Evolutionary conservation across 495 filamentous ascomycete species (phyloP).

Genomic region (Aspergillus ellipticus): DNA sequence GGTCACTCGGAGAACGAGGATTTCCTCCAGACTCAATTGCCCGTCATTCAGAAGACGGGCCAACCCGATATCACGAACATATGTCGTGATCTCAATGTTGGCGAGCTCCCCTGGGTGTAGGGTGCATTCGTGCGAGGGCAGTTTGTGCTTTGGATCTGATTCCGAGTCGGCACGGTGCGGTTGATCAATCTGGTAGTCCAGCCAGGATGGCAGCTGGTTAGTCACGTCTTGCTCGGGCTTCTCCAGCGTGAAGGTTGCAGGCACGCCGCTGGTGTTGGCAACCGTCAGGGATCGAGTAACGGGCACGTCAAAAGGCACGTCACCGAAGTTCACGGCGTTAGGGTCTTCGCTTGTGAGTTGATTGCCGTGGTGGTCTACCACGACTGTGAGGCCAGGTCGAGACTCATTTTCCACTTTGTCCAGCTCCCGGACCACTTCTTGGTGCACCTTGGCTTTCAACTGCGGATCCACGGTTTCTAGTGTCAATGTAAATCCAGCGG

Average conservation of each 20-base stretch:
- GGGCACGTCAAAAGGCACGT: conserved; percentile 62
- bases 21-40: conserved; percentile 66
- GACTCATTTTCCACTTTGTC: conserved; percentile 93
- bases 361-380: conserved; percentile 61
- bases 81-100: conserved; percentile 60
- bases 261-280: conserved; percentile 82
- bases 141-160: conserved; percentile 26
- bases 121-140: conserved; percentile 45
- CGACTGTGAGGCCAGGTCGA: conserved; percentile 76
- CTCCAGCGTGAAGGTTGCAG: conserved; percentile 72
- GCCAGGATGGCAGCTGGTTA: conserved; percentile 55
- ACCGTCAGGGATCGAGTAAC: conserved; percentile 68
- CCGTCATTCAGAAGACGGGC: conserved; percentile 70
- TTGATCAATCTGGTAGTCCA: conserved; percentile 59
- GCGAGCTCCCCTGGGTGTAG: conserved; percentile 81
- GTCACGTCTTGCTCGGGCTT: conserved; percentile 51
- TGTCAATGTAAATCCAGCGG: conserved; percentile 71
- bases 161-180: conserved; percentile 32
- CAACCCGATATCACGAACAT: conserved; percentile 59
- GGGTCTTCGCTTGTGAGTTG: conserved; percentile 30
- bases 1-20: conserved; percentile 82
- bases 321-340: conserved; percentile 71
- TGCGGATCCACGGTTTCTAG: conserved; percentile 83
- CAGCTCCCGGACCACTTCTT: conserved; percentile 81
- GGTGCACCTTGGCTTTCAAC: conserved; percentile 75